phyloP scores from a whole-genome alignment of 495 filamentous ascomycete genomes.

The Penicillium canescens region DNA sequence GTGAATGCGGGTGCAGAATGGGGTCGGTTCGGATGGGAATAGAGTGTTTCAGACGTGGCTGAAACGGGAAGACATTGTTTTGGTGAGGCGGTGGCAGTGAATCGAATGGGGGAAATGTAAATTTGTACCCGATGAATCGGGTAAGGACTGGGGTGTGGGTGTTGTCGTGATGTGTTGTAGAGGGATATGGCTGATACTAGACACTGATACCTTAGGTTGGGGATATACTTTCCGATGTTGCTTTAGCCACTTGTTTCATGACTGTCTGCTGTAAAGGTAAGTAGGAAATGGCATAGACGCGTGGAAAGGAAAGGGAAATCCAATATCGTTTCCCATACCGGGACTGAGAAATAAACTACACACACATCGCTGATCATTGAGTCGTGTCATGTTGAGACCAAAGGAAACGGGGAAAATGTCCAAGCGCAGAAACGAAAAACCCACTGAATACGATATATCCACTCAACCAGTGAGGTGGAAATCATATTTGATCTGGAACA shows the following conservation, averaged over 20 bases:
- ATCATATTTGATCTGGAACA: constrained; percentile 36
- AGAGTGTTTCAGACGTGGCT: constrained; percentile 2
- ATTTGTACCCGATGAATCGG: neutral
- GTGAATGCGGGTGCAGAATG: neutral
- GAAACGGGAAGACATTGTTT: constrained; percentile 4
- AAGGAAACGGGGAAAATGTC: constrained; percentile 2
- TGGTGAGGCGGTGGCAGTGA: neutral
- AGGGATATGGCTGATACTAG: no score
- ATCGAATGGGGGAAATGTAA: neutral
- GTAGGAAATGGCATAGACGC: neutral
- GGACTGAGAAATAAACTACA: constrained; percentile 25
- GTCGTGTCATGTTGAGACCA: constrained; percentile 26
- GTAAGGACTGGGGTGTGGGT: neutral
- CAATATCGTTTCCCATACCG: constrained; percentile 2
- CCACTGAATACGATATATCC: neutral
- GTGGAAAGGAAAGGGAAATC: no score
- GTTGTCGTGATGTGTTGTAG: no score
- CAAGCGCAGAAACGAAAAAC: constrained; percentile 2
- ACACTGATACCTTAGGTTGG: no score
- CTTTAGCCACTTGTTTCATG: no score
- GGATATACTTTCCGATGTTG: no score
- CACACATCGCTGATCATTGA: constrained; percentile 32
- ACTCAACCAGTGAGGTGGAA: constrained; percentile 3
- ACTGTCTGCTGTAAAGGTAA: no score
- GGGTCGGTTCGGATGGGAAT: constrained; percentile 6